Percentiles rank a stretch among this genome's conserved stretches.
Conservation (phyloP, 1,284 basidiomycete genomes). For the Hymenochaete sp. region DNA sequence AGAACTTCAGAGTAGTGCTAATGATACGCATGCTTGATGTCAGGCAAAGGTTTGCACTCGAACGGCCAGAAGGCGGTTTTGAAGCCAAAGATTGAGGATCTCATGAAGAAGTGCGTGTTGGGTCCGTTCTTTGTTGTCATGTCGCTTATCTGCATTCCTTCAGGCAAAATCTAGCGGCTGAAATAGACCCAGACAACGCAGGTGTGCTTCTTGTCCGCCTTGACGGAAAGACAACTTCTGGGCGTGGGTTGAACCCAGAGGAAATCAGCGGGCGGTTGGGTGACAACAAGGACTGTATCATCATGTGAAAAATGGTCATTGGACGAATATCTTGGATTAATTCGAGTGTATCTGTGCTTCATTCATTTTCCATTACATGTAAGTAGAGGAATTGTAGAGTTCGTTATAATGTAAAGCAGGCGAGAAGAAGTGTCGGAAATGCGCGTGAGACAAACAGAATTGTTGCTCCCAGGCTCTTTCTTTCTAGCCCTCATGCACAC, state of each 20-base stretch:
- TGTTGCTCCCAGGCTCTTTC: background rate
- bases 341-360: background rate
- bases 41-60: conserved; percentile 83
- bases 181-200: conserved; percentile 74
- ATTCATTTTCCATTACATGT: background rate
- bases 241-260: conserved; percentile 45
- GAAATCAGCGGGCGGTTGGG: conserved; percentile 49
- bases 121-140: conserved; percentile 31
- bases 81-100: conserved; percentile 85
- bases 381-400: background rate
- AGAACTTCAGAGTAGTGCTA: background rate
- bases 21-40: background rate
- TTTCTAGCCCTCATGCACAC: conserved; percentile 2
- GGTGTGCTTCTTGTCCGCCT: conserved; percentile 85
- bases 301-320: conserved; percentile 57
- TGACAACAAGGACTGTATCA: conserved; percentile 44
- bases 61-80: conserved; percentile 75
- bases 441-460: too few relatives aligned
- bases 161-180: conserved; percentile 67
- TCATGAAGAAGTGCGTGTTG: conserved; percentile 65
- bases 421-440: too few relatives aligned
- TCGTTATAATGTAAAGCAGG: too few relatives aligned
- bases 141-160: background rate
- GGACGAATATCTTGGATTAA: background rate
- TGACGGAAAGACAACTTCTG: conserved; percentile 34